Evolutionary conservation across 345 rosid species (phyloP), one percentile per base, ranked within the genome.

Genomic region (Erucastrum elatum): DNA sequence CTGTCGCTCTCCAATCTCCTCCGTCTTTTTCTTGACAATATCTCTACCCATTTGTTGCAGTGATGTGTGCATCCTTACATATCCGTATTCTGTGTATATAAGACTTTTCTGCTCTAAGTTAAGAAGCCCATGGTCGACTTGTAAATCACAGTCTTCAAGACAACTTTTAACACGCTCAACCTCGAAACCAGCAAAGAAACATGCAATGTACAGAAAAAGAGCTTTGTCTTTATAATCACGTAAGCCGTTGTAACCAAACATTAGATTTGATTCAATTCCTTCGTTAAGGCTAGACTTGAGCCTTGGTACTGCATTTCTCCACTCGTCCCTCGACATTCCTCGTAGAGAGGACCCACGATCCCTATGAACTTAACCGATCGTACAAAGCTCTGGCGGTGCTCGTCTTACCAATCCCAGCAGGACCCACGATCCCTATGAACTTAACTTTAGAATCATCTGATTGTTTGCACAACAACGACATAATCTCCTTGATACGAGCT

Each of bases 341-440:
- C 51, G 51, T 11, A 41, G 13, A 41, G 3, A n/a, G n/a, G n/a
- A n/a, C n/a, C n/a, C n/a, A 41, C 51, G 51, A 41, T 41, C 51
- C 51, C 44, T 37, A 10, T 37, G 44, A 37, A 37, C 44, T 7
- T 13, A 59, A 7, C 13, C 7, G 13, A 11, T 76, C 4, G 49
- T 59, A 76, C 33, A 76, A 41, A 34, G 8, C 62, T 59, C 59
- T 76, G 10, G 31, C 72, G 12, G 34, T 33, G 2, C 4, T 66
- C 15, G 72, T 53, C 17, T 75, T 75, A 26, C 79, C 66, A 25
- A 75, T 66, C 62, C 78, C 78, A 27, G 64, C 59, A 27, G 70
- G 49, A 21, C 63, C 63, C 30, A 59, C 29, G 8, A 59, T 59
- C 63, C 72, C 78, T 21, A 75, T 2, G 4, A 76, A 35, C 39